Evolutionary conservation across 108 stramenopile genomes (phyloP).

Genomic region (Cyclotella sp.): DNA sequence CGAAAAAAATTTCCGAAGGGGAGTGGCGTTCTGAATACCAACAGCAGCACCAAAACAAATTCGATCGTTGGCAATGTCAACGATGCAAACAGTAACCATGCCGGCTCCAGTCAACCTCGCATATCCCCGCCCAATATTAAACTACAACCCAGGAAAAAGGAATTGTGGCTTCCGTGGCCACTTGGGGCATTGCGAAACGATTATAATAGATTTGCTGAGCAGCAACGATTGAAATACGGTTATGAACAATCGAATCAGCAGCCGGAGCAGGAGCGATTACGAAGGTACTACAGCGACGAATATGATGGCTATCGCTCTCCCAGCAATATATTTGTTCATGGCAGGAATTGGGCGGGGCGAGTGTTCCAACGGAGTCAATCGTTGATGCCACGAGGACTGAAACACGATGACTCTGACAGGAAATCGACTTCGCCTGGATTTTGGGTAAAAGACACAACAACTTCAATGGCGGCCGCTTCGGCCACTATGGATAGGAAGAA

Average conservation of each 20-base stretch:
- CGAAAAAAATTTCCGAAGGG: too few relatives aligned
- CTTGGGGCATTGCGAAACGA: constrained; percentile 47
- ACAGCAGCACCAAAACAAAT: not conserved
- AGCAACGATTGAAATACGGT: not conserved
- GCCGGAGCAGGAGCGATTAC: constrained; percentile 11
- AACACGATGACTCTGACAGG: not conserved
- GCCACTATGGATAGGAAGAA: constrained; percentile 29
- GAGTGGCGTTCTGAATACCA: not conserved
- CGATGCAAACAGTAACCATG: not conserved
- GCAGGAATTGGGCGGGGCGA: constrained; percentile 30
- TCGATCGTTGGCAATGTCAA: not conserved
- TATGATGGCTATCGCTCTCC: not conserved
- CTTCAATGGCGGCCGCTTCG: constrained; percentile 50
- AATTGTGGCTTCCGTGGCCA: constrained; percentile 59
- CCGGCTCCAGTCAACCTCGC: not conserved
- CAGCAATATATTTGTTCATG: constrained; percentile 7
- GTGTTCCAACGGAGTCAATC: constrained; percentile 14
- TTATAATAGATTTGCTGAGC: constrained; percentile 44
- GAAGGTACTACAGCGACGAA: constrained; percentile 11
- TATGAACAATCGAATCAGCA: constrained; percentile 4
- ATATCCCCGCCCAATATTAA: constrained; percentile 18
- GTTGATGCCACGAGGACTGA: not conserved
- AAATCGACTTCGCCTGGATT: constrained; percentile 9
- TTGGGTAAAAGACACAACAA: constrained; percentile 51
- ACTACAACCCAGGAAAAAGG: constrained; percentile 49